Evolutionary conservation across 345 rosid species (phyloP), one percentile per base, ranked within the genome.

Genomic region (Heritiera littoralis): DNA sequence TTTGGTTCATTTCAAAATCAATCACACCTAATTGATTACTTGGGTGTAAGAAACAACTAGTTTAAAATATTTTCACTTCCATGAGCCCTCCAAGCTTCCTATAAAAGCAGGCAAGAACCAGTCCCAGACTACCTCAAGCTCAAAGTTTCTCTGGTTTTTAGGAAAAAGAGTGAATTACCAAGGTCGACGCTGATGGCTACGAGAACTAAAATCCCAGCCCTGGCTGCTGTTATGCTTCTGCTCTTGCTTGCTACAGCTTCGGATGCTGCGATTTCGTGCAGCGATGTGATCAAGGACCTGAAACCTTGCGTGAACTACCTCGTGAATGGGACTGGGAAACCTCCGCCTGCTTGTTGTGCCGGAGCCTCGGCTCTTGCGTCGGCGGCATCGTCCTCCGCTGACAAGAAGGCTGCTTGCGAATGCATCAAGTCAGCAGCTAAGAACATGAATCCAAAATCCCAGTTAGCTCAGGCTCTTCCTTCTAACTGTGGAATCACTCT

Each of bases 231-330:
- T 61, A 41, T 84, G 23, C 79, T 86, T 15, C 76, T 86, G 28
- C 68, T 84, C 11, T 40, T 82, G 40, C 77, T 81, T 13, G 81
- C 85, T 18, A 85, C 86, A 10, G 43, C 84, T 73, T 86, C 89
- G 0, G 85, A 85, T 48, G 88, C 93, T 0, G 83, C 89, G 0
- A 86, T 93, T 78, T 80, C 91, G 7, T 91, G 98, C 77, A 88
- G 89, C 61, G 87, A 69, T 38, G 98, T 93, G 59, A 6, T 84
- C 35, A 85, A 86, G 63, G 89, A 90, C 86, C 84, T 93, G 86
- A 88, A 86, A 67, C 98, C 98, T 14, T 91, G 96, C 51, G 84
- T 89, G 76, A 85, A 59, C 66, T 93, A 93, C 83, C 86, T 93
- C 10, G 74, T 66, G 51, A 90, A 83, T 0, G 98, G 98, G 54